Percentiles rank a stretch among this genome's conserved stretches.
These are phyloP conservation scores for Carex sylvatica DNA, from an alignment of 202 grass and related monocot species.

Conservation along the genomic window DNA sequence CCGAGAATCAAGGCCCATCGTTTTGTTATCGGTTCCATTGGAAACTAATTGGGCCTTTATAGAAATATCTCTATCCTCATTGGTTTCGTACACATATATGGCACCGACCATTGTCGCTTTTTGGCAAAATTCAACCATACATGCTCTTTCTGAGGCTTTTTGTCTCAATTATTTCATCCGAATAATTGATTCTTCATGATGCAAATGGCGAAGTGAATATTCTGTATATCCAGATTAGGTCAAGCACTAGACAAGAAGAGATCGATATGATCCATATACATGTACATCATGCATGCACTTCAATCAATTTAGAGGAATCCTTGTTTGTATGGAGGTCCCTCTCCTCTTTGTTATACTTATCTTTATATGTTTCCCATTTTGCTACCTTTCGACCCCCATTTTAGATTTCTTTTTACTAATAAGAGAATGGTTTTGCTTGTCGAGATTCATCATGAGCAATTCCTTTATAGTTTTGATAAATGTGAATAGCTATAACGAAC, in stretches of 20 bases:
- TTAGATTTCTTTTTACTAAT: neutral
- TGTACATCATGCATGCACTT: neutral
- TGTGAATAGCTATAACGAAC: neutral
- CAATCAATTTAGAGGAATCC: constrained; percentile 15
- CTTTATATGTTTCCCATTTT: constrained; percentile 22
- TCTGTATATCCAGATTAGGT: constrained; percentile 20
- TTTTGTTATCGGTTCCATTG: neutral
- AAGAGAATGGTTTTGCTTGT: too few relatives aligned
- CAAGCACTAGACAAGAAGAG: constrained; percentile 3
- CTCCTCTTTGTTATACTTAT: neutral
- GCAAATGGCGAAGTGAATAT: constrained; percentile 4
- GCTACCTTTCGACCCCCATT: neutral
- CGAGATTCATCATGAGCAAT: too few relatives aligned
- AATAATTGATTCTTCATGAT: neutral
- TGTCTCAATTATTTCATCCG: constrained; percentile 16
- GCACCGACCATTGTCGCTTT: neutral
- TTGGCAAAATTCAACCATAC: neutral
- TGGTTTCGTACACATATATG: neutral
- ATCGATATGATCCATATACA: neutral
- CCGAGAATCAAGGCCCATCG: neutral
- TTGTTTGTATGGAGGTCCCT: constrained; percentile 19
- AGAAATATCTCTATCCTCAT: neutral
- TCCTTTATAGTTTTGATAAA: too few relatives aligned
- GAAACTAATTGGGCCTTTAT: neutral
- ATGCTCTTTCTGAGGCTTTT: neutral